Evolutionary conservation across 768 basidiomycete genomes (phyloP).

Genomic region (Naganishia vaughanmartiniae): DNA sequence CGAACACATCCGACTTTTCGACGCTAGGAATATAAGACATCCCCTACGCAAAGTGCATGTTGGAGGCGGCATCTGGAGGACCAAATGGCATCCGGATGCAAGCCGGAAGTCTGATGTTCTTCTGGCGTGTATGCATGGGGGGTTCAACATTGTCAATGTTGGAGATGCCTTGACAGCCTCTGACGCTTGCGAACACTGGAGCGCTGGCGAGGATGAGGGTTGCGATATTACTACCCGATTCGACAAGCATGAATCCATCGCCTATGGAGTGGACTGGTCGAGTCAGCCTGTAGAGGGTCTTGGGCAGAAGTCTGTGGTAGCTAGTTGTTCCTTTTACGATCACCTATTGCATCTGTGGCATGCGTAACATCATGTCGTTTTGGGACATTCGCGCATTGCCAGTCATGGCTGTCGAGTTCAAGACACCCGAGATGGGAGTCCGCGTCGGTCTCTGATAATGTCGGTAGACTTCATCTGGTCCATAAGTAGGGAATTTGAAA

Average conservation of each 20-base stretch:
- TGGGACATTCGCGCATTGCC: no score
- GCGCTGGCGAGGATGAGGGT: slow-evolving; percentile 28
- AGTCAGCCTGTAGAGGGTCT: slow-evolving; percentile 48
- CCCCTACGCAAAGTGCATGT: slow-evolving; percentile 65
- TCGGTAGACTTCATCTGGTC: no score
- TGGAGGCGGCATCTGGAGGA: slow-evolving; percentile 91
- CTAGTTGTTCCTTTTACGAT: slow-evolving; percentile 95
- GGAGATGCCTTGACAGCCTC: slow-evolving; percentile 19
- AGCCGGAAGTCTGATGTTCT: slow-evolving; percentile 70
- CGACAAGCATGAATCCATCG: slow-evolving; percentile 74
- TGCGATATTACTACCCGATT: slow-evolving; percentile 60
- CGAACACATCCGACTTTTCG: slow-evolving; percentile 73
- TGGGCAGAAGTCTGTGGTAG: slow-evolving; percentile 60
- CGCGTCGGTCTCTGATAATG: no score
- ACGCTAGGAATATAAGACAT: slow-evolving; percentile 64
- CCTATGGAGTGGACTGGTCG: slow-evolving; percentile 92
- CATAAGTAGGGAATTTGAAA: no score
- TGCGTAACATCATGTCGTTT: slow-evolving; percentile 15
- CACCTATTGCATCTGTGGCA: slow-evolving; percentile 75
- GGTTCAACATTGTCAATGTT: slow-evolving; percentile 78
- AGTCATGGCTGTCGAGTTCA: no score
- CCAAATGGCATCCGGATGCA: slow-evolving; percentile 85
- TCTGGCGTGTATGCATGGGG: slow-evolving; percentile 97
- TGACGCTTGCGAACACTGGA: slow-evolving; percentile 3
- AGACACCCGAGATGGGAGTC: no score